Evolutionary conservation across 495 filamentous ascomycete genomes (phyloP).

Genomic region (Penicillium pancosmium): DNA sequence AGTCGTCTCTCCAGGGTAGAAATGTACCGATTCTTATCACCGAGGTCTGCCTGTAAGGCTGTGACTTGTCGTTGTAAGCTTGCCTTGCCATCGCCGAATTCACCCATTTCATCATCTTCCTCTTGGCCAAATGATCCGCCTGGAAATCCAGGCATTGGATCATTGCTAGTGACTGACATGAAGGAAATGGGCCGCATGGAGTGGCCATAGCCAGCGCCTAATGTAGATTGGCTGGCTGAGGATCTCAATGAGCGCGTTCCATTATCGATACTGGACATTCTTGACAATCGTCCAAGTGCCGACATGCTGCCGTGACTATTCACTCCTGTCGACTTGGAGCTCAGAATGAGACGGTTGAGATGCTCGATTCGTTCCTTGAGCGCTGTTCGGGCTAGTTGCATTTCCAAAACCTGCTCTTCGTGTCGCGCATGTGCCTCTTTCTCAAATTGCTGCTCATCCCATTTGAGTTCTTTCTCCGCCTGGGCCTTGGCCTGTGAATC

Average conservation of each 20-base stretch:
- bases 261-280: constrained; percentile 55
- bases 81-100: constrained; percentile 87
- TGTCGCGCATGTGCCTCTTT: constrained; percentile 82
- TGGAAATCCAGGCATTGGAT: constrained; percentile 34
- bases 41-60: constrained; percentile 88
- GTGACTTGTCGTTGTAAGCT: constrained; percentile 78
- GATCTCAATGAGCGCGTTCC: constrained; percentile 66
- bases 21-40: constrained; percentile 96
- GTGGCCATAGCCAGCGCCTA: constrained; percentile 50
- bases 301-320: constrained; percentile 74
- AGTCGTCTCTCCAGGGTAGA: constrained; percentile 88
- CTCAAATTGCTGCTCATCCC: constrained; percentile 74
- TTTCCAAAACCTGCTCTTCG: constrained; percentile 96
- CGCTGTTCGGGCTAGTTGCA: constrained; percentile 94
- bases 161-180: constrained; percentile 55
- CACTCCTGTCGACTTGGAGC: constrained; percentile 92
- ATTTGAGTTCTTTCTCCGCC: constrained; percentile 65
- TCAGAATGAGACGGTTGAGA: constrained; percentile 91
- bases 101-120: constrained; percentile 77
- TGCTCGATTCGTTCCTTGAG: constrained; percentile 97
- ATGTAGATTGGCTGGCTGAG: constrained; percentile 70
- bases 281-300: constrained; percentile 68
- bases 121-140: constrained; percentile 42
- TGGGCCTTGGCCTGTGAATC: constrained; percentile 74
- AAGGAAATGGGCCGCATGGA: constrained; percentile 67